Evolutionary conservation across 208 protist genomes (phyloP), one percentile per base, ranked within the genome.

Genomic region (Leishmania gerbilli): DNA sequence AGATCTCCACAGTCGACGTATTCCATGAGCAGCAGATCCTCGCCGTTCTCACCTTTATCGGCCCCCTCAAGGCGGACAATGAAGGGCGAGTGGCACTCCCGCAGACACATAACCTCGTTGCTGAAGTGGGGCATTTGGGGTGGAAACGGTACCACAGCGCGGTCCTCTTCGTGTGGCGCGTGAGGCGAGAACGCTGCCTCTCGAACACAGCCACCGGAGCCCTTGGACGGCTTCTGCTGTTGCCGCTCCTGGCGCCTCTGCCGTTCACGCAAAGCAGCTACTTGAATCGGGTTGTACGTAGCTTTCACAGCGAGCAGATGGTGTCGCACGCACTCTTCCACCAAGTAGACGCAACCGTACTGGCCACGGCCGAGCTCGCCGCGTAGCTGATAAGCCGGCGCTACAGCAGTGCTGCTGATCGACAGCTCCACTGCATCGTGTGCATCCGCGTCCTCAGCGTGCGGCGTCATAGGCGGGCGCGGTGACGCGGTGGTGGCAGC

Each of bases 1-100:
- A 96, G 82, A 78, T 96, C 90, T 3, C 93, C 93, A 37, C 84
- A 85, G 80, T 96, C 90, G 49, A 90, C 89, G 83, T 92, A 96
- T 67, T 95, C 91, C 79, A 96, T 88, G 45, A 93, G 80, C n/a
- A 96, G 82, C 27, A 91, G 81, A 62, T 91, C 87, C 64, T 87
- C 86, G 15, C 85, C 85, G 51, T 86, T 85, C 34, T 84, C 85
- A 3, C 81, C 81, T 56, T 80, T 84, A 47, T 80, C 81, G 21
- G 67, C 69, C 4, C 69, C 81, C 31, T 77, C 68, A 47, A 84
- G 76, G 34, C 76, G 81, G 40, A 84, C 69, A 42, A 84, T 79
- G 51, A 84, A 84, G 1, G 81, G 81, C 34, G 81, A 84, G 71
- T 80, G 71, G 80, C 84, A 88, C 58, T 88, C 78, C 51, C 55